Percentiles rank a stretch among this genome's conserved stretches.
Conservation (phyloP, 192 early-diverging fungal genomes). For the Podila horticola region DNA sequence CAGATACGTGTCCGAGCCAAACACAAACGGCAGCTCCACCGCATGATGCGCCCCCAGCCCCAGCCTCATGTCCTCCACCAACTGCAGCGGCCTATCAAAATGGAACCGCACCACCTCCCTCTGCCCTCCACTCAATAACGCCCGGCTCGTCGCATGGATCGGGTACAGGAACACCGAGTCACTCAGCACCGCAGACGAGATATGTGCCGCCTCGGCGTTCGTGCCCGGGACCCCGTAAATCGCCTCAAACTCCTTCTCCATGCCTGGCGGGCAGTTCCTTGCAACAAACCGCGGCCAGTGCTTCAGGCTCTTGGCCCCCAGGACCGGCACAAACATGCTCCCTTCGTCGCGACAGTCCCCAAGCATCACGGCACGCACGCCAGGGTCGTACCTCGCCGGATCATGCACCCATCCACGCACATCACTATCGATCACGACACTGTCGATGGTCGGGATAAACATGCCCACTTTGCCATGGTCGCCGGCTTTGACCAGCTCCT, state of each 20-base stretch:
- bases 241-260: slow-evolving; percentile 36
- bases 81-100: slow-evolving; percentile 32
- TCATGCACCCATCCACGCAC: slow-evolving; percentile 29
- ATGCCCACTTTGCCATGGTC: slow-evolving; percentile 21
- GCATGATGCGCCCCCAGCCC: slow-evolving; percentile 43
- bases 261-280: slow-evolving; percentile 26
- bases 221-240: slow-evolving; percentile 35
- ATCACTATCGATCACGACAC: slow-evolving; percentile 28
- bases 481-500: slow-evolving; percentile 33
- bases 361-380: slow-evolving; percentile 33
- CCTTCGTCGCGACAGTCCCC: slow-evolving; percentile 47
- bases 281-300: slow-evolving; percentile 37
- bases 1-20: slow-evolving; percentile 24
- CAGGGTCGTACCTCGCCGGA: slow-evolving; percentile 27
- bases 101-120: slow-evolving; percentile 26
- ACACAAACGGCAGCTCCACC: slow-evolving; percentile 32
- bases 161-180: slow-evolving; percentile 27
- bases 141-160: slow-evolving; percentile 20
- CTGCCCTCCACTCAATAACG: background rate
- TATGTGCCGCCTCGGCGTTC: slow-evolving; percentile 15
- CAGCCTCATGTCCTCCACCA: slow-evolving; percentile 37
- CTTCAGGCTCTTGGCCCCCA: slow-evolving; percentile 35
- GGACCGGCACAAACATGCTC: slow-evolving; percentile 21
- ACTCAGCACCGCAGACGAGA: slow-evolving; percentile 25
- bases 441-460: slow-evolving; percentile 39